These are phyloP conservation scores for Halophytophthora batemanensis DNA, from an alignment of 352 stramenopile genomes.

Conservation along the genomic window DNA sequence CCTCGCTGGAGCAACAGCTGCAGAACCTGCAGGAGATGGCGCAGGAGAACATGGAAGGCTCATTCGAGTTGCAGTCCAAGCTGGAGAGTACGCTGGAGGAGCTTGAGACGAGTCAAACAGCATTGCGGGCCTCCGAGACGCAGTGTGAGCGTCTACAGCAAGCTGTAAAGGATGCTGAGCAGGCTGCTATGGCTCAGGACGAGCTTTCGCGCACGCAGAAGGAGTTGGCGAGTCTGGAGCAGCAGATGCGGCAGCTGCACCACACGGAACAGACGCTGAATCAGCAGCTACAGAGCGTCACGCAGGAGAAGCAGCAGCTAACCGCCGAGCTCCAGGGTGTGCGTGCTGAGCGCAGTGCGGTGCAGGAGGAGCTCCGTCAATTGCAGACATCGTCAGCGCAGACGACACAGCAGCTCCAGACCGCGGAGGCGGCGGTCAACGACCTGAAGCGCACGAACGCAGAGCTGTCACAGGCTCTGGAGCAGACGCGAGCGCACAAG, in stretches of 20 bases:
- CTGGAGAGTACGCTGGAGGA: constrained; percentile 53
- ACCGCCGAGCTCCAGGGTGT: constrained; percentile 18
- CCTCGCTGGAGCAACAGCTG: constrained; percentile 52
- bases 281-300: constrained; percentile 28
- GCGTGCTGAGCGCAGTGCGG: constrained; percentile 23
- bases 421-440: constrained; percentile 20
- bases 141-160: constrained; percentile 25
- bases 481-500: constrained; percentile 36
- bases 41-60: constrained; percentile 52
- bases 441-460: constrained; percentile 54
- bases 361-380: constrained; percentile 27
- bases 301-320: constrained; percentile 27
- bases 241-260: constrained; percentile 35
- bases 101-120: constrained; percentile 21
- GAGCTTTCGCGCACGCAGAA: constrained; percentile 31
- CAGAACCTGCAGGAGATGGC: constrained; percentile 63
- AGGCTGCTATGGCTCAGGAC: constrained; percentile 21
- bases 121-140: constrained; percentile 28
- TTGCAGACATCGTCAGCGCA: constrained; percentile 30
- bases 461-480: constrained; percentile 41
- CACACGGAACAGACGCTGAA: constrained; percentile 36
- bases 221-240: constrained; percentile 36
- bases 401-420: constrained; percentile 21
- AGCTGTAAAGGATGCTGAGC: constrained; percentile 16
- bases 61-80: constrained; percentile 57